These are phyloP conservation scores for Aureobasidium mangrovei DNA, from an alignment of 2,329 filamentous ascomycete species.

Conservation along the genomic window DNA sequence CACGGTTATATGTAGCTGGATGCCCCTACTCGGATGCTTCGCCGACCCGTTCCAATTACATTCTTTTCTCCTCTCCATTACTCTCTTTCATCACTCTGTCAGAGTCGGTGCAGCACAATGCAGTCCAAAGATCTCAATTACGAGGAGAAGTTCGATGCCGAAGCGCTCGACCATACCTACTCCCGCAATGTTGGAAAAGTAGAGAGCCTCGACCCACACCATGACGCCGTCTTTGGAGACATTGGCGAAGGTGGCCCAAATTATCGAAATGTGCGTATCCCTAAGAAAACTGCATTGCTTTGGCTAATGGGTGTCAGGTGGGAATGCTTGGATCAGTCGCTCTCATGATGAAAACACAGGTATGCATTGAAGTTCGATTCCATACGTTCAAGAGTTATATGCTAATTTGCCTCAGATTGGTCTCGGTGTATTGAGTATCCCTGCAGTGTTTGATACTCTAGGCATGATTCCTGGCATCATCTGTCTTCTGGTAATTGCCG, in stretches of 20 bases:
- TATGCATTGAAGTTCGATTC: too few species aligned
- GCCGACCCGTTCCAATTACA: too few species aligned
- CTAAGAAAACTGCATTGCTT: too few species aligned
- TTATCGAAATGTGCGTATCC: not conserved
- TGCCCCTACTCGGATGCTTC: too few species aligned
- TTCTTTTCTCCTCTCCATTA: too few species aligned
- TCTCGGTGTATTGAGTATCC: conserved; percentile 43
- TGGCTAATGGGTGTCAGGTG: conserved; percentile 22
- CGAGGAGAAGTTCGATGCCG: too few species aligned
- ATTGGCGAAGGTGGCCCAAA: not conserved
- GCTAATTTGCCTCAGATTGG: conserved; percentile 24
- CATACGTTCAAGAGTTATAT: too few species aligned
- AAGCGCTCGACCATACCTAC: not conserved
- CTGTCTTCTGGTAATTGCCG: conserved; percentile 31
- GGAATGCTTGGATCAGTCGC: conserved; percentile 37
- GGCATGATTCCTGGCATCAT: conserved; percentile 44
- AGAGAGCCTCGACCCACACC: conserved; percentile 14
- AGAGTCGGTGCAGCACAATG: too few species aligned
- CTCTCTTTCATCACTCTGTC: too few species aligned
- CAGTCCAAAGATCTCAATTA: too few species aligned
- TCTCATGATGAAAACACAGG: conserved; percentile 39
- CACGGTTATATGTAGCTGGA: too few species aligned
- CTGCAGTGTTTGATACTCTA: conserved; percentile 36
- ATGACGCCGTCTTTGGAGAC: not conserved
- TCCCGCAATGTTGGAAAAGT: not conserved